Conservation (phyloP, 352 stramenopile genomes). For the Blastocystis sp. region DNA sequence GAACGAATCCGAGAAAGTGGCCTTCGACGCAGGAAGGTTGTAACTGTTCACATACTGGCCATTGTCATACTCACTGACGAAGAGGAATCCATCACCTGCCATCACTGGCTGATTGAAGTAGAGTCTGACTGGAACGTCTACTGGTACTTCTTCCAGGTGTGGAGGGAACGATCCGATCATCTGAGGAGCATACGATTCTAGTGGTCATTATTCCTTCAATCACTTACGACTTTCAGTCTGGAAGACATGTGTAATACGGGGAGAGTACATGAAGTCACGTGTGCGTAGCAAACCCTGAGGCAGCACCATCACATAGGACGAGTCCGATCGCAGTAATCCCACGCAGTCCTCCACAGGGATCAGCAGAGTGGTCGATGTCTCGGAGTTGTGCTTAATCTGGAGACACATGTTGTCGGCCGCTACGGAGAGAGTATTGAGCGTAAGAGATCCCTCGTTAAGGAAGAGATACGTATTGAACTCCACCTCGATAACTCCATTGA, state of each 20-base stretch:
- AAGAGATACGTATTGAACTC: constrained; percentile 19
- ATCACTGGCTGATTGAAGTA: constrained; percentile 22
- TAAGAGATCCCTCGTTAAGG: not conserved
- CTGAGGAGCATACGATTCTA: not conserved
- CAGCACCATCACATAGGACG: not conserved
- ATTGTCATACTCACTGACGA: constrained; percentile 26
- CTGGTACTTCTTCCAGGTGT: not conserved
- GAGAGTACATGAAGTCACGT: not conserved
- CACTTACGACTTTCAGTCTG: not conserved
- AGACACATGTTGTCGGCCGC: not conserved
- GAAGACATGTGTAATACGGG: not conserved
- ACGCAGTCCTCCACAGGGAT: constrained; percentile 9
- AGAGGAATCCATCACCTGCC: not conserved
- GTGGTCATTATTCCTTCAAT: not conserved
- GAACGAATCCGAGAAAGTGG: not conserved
- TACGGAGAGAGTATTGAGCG: constrained; percentile 19
- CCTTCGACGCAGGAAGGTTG: constrained; percentile 18
- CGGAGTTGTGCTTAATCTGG: not conserved
- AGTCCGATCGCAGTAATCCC: not conserved
- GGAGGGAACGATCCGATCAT: not conserved
- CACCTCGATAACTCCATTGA: not conserved
- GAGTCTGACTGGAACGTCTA: not conserved
- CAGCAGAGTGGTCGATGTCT: not conserved
- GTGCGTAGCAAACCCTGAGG: not conserved
- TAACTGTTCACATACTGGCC: constrained; percentile 26